Base-by-base conservation (phyloP, 495 filamentous ascomycete genomes). In the Saxophila tyrrhenica region DNA sequence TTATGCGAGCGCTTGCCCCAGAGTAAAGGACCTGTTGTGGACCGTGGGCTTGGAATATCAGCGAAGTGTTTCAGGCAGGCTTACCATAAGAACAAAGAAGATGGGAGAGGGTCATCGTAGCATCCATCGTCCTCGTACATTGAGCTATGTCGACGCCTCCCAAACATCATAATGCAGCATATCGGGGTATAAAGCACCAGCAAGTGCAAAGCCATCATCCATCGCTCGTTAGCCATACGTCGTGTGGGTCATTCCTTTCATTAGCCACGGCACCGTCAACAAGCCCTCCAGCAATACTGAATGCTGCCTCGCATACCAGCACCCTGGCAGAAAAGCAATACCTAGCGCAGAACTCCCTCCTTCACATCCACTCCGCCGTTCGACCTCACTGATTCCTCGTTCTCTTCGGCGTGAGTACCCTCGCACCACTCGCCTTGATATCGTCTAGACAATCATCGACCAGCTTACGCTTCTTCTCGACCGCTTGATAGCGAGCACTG, bases 341-440 rank as follows among this genome's bases (percentile, higher is more conserved):
- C n/a, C n/a, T n/a, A n/a, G n/a, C n/a, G n/a, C n/a, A n/a, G n/a
- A n/a, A n/a, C n/a, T n/a, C n/a, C n/a, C n/a, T n/a, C n/a, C n/a
- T n/a, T n/a, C n/a, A n/a, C n/a, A n/a, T n/a, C n/a, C n/a, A n/a
- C n/a, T n/a, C n/a, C n/a, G n/a, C n/a, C n/a, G n/a, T n/a, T n/a
- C n/a, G n/a, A n/a, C n/a, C n/a, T n/a, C n/a, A n/a, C n/a, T n/a
- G n/a, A n/a, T n/a, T 58, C 59, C 51, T 61, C 50, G 59, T 49
- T 24, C 50, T 65, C 57, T 61, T 67, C 22, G 65, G 64, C 19
- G 65, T 52, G 39, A 65, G 39, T 35, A 65, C 42, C 48, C 46
- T 38, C 48, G 73, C 72, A 52, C 78, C 80, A 35, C 72, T 73
- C 51, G 63, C 47, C 67, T 76, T 76, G 78, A 85, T 82, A 19